These are phyloP conservation scores for Olyra latifolia DNA, from an alignment of 176 grass and related monocot genomes.

Conservation along the genomic window DNA sequence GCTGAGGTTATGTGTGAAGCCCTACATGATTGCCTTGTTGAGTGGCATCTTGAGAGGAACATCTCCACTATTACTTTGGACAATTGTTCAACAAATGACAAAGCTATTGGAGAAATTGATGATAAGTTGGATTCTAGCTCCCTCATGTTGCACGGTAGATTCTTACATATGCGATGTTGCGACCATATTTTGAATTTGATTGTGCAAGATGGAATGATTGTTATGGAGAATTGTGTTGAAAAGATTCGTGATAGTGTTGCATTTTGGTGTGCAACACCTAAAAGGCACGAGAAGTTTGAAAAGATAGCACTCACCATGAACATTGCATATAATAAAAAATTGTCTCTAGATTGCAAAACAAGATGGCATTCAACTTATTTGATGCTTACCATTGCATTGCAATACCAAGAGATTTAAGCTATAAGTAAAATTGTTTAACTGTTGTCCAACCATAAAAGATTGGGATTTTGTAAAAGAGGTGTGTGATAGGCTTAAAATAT, in stretches of 20 bases:
- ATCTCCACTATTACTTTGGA: constrained; percentile 17
- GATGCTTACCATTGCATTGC: background rate
- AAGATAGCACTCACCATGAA: background rate
- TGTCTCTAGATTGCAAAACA: constrained; percentile 16
- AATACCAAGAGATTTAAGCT: no score
- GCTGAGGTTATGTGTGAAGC: background rate
- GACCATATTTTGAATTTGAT: no score
- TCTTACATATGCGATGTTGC: constrained; percentile 31
- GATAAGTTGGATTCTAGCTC: background rate
- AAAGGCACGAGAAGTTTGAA: constrained; percentile 9
- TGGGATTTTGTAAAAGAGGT: constrained; percentile 3
- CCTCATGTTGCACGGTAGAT: background rate
- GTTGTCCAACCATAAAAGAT: background rate
- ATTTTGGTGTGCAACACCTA: constrained; percentile 26
- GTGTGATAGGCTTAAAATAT: background rate
- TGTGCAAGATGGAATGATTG: constrained; percentile 18
- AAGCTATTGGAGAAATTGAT: background rate
- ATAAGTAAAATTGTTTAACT: no score
- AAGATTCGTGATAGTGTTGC: constrained; percentile 23
- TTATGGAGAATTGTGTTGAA: constrained; percentile 7
- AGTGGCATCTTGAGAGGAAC: constrained; percentile 36
- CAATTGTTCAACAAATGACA: no score
- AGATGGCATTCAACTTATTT: constrained; percentile 7
- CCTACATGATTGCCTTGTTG: constrained; percentile 1
- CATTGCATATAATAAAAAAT: background rate